Evolutionary conservation across 75 land plant genomes (phyloP).

Genomic region (Isoetes taiwanensis): DNA sequence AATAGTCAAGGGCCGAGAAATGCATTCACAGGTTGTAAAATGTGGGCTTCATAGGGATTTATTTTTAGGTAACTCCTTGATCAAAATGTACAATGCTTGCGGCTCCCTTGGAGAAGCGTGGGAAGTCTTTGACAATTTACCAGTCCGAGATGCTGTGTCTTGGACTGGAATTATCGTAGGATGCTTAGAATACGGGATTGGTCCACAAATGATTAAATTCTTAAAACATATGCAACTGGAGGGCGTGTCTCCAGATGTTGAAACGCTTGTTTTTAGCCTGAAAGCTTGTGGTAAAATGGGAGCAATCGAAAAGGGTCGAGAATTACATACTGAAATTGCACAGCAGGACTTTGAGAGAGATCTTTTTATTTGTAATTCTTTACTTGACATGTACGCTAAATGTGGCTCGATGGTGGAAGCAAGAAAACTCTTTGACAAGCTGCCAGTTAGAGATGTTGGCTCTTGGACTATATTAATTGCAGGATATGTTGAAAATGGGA

Average conservation of each 20-base stretch:
- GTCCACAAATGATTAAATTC: background rate
- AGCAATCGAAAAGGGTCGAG: background rate
- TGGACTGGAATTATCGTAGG: background rate
- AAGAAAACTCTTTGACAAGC: constrained; percentile 11
- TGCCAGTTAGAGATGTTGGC: constrained; percentile 15
- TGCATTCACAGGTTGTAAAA: background rate
- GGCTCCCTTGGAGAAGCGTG: background rate
- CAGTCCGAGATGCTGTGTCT: background rate
- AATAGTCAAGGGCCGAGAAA: background rate
- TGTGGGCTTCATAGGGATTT: background rate
- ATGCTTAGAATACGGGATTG: background rate
- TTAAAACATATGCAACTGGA: background rate
- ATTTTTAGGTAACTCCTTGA: background rate
- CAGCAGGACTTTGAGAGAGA: background rate
- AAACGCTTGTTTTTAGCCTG: background rate
- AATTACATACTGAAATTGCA: background rate
- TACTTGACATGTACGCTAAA: background rate
- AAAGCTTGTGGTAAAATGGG: background rate
- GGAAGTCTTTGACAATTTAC: background rate
- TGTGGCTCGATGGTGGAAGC: constrained; percentile 17
- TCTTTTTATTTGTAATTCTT: background rate
- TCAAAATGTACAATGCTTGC: background rate
- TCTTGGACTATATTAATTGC: constrained; percentile 30
- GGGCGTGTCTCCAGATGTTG: background rate
- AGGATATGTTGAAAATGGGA: constrained; percentile 28